Percentiles rank a stretch among this genome's conserved stretches.
Evolutionary conservation across 345 rosid genomes (phyloP).

Genomic region (Heritiera fomes): DNA sequence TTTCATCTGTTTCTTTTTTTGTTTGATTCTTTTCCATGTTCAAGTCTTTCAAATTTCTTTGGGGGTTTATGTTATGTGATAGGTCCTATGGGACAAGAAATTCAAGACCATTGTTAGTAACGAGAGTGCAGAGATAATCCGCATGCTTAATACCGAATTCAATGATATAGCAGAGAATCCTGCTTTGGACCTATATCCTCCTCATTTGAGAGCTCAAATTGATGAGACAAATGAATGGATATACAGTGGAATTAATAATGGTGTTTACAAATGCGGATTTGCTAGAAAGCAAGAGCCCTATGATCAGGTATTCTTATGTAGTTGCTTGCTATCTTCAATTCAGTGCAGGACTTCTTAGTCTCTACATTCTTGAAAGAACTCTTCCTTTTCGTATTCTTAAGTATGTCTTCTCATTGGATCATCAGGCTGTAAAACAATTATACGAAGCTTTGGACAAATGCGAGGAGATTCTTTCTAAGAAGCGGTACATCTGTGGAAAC

Average conservation of each 20-base stretch:
- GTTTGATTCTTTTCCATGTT: constrained; percentile 21
- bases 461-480: constrained; percentile 67
- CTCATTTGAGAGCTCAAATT: constrained; percentile 37
- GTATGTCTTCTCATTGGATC: neutral
- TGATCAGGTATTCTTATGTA: constrained; percentile 41
- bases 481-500: constrained; percentile 72
- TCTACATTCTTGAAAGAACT: neutral
- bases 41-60: neutral
- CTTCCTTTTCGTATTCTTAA: neutral
- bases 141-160: constrained; percentile 55
- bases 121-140: constrained; percentile 57
- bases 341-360: neutral
- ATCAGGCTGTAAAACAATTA: constrained; percentile 67
- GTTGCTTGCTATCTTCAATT: neutral
- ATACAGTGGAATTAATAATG: constrained; percentile 49
- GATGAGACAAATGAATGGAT: constrained; percentile 53
- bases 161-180: constrained; percentile 49
- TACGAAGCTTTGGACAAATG: constrained; percentile 77
- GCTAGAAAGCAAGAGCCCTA: constrained; percentile 57
- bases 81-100: constrained; percentile 67
- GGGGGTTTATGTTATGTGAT: constrained; percentile 21
- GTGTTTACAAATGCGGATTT: constrained; percentile 55
- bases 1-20: neutral
- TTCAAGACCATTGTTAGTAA: constrained; percentile 60
- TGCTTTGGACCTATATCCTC: constrained; percentile 51